Percentiles rank a stretch among this genome's conserved stretches.
Conservation (phyloP, 2,329 filamentous ascomycete genomes). For the Calonectria pseudoreteaudii region DNA sequence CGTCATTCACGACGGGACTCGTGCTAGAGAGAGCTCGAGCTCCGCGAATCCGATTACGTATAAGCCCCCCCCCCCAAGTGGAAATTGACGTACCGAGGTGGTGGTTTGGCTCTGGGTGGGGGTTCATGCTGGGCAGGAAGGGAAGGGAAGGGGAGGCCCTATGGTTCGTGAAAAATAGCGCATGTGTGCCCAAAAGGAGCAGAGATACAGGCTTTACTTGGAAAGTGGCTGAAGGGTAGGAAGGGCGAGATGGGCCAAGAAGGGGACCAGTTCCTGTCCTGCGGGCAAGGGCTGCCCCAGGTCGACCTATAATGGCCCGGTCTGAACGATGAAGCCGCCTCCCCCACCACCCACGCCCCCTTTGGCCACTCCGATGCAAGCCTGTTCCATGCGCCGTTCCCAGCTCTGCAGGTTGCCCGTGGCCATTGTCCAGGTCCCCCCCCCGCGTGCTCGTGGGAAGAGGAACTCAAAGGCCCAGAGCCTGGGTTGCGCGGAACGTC, state of each 20-base stretch:
- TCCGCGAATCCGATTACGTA: constrained; percentile 41
- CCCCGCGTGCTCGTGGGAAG: background rate
- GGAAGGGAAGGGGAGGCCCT: background rate
- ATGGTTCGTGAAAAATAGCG: constrained; percentile 3
- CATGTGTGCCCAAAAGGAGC: background rate
- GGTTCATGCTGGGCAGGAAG: constrained; percentile 6
- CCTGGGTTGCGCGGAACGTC: background rate
- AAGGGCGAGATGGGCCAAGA: background rate
- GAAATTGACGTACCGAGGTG: constrained; percentile 12
- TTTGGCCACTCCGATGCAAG: background rate
- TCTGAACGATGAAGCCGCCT: background rate
- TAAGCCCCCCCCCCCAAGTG: constrained; percentile 19
- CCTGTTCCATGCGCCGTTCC: background rate
- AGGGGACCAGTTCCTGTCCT: background rate
- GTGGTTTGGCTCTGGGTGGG: constrained; percentile 19
- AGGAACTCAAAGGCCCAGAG: background rate
- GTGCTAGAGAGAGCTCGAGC: background rate
- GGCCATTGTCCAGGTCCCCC: background rate
- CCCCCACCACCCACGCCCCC: background rate
- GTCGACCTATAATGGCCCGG: background rate
- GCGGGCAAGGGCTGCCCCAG: background rate
- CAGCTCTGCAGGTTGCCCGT: background rate
- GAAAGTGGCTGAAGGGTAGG: background rate
- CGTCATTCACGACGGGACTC: background rate
- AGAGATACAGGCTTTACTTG: background rate